These are phyloP conservation scores for Martensiomyces pterosporus DNA, from an alignment of 192 early-diverging fungal genomes.

Conservation along the genomic window DNA sequence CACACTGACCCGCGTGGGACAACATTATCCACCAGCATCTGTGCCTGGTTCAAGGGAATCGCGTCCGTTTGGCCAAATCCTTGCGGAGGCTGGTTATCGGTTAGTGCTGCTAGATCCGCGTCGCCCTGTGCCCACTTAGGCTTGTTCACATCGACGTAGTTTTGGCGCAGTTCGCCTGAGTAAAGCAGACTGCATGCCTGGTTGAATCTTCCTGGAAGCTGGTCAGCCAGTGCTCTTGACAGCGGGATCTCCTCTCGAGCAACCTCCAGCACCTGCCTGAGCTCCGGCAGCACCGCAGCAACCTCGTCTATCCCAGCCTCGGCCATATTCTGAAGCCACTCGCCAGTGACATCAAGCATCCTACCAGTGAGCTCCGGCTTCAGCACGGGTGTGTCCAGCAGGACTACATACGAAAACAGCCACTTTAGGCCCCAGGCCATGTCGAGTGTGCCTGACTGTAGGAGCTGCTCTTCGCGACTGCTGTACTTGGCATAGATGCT, in stretches of 20 bases:
- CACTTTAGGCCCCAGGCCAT: constrained; percentile 36
- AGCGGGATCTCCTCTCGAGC: constrained; percentile 22
- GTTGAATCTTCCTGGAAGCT: constrained; percentile 37
- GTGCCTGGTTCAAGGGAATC: constrained; percentile 14
- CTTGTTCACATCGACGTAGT: constrained; percentile 18
- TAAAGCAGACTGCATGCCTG: constrained; percentile 36
- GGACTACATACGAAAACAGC: constrained; percentile 34
- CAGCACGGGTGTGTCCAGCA: constrained; percentile 26
- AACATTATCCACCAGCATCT: constrained; percentile 8
- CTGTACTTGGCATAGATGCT: constrained; percentile 30
- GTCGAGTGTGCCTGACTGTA: constrained; percentile 29
- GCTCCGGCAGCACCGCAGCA: constrained; percentile 8
- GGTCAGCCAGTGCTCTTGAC: constrained; percentile 4
- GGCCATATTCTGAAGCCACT: constrained; percentile 26
- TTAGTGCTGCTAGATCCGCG: not conserved
- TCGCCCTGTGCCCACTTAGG: constrained; percentile 39
- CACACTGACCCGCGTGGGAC: constrained; percentile 12
- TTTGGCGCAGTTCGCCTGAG: constrained; percentile 22
- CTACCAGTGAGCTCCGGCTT: constrained; percentile 1
- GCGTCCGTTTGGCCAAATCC: not conserved
- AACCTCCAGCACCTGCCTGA: constrained; percentile 6
- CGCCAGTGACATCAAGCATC: constrained; percentile 12
- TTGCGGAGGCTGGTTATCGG: not conserved
- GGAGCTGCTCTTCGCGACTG: constrained; percentile 18
- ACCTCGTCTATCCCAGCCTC: constrained; percentile 29